Evolutionary conservation across 225 moss, liverwort and hornwort genomes (phyloP), one percentile per base, ranked within the genome.

Genomic region (Physcomitrellopsis africana): DNA sequence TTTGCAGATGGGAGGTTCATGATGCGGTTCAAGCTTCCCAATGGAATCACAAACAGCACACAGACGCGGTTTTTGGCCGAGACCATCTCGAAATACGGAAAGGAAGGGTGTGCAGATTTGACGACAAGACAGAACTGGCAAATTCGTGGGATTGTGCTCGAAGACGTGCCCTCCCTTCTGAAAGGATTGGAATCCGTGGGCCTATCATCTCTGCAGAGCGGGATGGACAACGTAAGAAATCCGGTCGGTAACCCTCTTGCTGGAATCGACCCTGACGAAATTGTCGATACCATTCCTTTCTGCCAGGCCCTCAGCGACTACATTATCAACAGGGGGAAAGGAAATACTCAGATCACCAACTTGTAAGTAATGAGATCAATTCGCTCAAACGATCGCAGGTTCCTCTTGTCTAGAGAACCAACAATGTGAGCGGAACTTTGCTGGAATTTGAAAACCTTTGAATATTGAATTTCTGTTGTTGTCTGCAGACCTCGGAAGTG

Each of bases 91-190:
- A 90, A 89, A 56, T 93, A 93, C 26, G 93, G 93, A 1, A 70
- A 64, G 19, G 85, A 90, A 1, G 93, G 93, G 8, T 90, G 93
- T 54, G 93, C 85, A 5, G 93, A 93, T 72, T 59, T 93, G 17
- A 93, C 93, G 19, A 93, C 93, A 5, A 63, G 93, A 41, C 93
- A 93, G 32, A 93, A 93, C 56, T 93, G 90, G 90, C 93, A 93
- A 72, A 93, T 93, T 63, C 84, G 93, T 20, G 93, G 93, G 1
- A 44, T 93, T 24, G 52, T 86, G 4, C 68, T 93, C 16, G 87
- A 89, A 79, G 93, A 93, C 37, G 85, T 81, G 8, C 89, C 91
- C 0, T 81, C 73, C 17, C 51, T 93, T 37, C 17, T 93, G 42
- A 80, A 69, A 49, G 91, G 91, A 5, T 63, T 93, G 57, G 55